Evolutionary conservation across 495 filamentous ascomycete genomes (phyloP), one percentile per base, ranked within the genome.

Genomic region (Lophiotrema nucula): DNA sequence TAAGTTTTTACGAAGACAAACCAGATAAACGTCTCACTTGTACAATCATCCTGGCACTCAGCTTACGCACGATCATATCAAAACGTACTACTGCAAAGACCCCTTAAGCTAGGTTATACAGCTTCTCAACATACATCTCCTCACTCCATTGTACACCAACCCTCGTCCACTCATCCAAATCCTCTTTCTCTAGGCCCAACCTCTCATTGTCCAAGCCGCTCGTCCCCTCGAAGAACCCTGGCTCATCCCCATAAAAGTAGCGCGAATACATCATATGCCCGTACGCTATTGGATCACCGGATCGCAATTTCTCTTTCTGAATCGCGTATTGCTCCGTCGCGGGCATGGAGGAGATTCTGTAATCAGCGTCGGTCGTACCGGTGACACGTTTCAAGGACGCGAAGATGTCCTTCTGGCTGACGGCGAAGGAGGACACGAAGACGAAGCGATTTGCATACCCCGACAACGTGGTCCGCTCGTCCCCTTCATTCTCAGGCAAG

Each of bases 121-220:
- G 11, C 21, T 58, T 58, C 47, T 38, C 38, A 16, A 43, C 44
- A 33, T 64, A 64, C 13, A 26, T 38, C 5, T 23, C 37, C 45
- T 57, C 43, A 2, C 39, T 38, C 22, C 56, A 4, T 21, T 60
- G 37, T 0, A 82, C 62, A 8, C 73, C 75, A 12, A 45, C 46
- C 67, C 68, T 73, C 0, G 80, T 84, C 6, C 64, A 65, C 59
- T 80, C 80, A 66, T 85, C 83, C 55, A 87, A 51, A 58, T 83
- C 76, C 70, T 87, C 84, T 60, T 73, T 68, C n/a, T 79, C 74
- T 52, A 87, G 62, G 0, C 76, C 81, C 24, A 88, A 68, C 38
- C 74, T 47, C 2, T 68, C 71, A 62, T 86, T 87, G 15, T 71
- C 67, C 56, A 79, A 48, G 0, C 73, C 74, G 1, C 54, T 53